These are phyloP conservation scores for Candida koratica DNA, from an alignment of 805 yeast genomes.

Conservation along the genomic window DNA sequence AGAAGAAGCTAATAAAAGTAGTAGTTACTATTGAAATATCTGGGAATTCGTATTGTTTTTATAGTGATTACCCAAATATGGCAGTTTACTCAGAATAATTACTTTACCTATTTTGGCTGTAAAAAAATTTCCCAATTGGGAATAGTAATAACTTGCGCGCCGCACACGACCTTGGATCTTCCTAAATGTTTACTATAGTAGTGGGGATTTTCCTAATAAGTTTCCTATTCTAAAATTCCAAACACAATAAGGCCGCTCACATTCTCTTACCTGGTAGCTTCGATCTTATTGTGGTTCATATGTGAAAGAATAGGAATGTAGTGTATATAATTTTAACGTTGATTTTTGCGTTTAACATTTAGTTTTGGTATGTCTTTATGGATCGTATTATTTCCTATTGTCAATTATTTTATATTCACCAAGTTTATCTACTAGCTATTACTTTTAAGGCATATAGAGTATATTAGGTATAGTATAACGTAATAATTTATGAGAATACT, in stretches of 20 bases:
- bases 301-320: no score
- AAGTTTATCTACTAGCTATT: no score
- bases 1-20: not conserved
- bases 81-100: conserved; percentile 6
- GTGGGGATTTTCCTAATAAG: conserved; percentile 2
- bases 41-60: no score
- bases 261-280: conserved; percentile 1
- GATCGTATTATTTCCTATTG: no score
- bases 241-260: not conserved
- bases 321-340: no score
- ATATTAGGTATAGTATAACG: no score
- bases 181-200: not conserved
- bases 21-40: no score
- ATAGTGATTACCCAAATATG: no score
- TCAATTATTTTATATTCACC: no score
- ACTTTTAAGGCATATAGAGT: no score
- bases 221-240: conserved; percentile 1
- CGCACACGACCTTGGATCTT: conserved; percentile 8
- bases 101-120: conserved; percentile 8
- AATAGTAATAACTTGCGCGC: conserved; percentile 16
- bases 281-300: conserved; percentile 1
- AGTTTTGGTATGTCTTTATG: no score
- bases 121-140: conserved; percentile 20
- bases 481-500: no score
- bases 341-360: not conserved